These are phyloP conservation scores for Ophiostoma ulmi DNA, from an alignment of 2,329 filamentous ascomycete genomes.

Conservation along the genomic window DNA sequence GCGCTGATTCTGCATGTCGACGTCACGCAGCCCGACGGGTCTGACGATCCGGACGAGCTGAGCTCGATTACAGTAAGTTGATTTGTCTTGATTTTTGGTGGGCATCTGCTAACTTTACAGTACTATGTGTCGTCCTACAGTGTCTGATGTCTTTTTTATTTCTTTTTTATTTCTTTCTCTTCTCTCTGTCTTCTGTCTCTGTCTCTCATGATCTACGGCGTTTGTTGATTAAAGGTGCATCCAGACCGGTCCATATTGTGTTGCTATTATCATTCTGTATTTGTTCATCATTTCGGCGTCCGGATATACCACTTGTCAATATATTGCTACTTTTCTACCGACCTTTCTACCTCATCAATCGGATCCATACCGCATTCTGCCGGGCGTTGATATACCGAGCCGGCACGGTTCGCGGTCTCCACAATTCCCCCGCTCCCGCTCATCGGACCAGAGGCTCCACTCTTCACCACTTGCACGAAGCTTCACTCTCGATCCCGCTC, in stretches of 20 bases:
- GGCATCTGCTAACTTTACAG: slow-evolving; percentile 25
- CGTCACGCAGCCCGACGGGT: slow-evolving; percentile 64
- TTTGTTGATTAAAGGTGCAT: not conserved
- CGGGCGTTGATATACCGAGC: not conserved
- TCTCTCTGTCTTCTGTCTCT: not conserved
- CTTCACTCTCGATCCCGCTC: not conserved
- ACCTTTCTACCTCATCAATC: not conserved
- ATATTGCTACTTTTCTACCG: not conserved
- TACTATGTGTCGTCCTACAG: slow-evolving; percentile 41
- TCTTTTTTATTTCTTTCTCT: not conserved
- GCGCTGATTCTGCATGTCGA: slow-evolving; percentile 81
- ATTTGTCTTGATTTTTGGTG: not conserved
- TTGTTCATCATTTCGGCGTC: not conserved
- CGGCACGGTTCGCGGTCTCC: slow-evolving; percentile 1
- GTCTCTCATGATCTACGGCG: slow-evolving; percentile 3
- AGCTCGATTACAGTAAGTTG: slow-evolving; percentile 67
- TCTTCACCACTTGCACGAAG: not conserved
- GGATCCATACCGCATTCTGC: not conserved
- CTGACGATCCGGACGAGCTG: slow-evolving; percentile 51
- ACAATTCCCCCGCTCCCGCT: slow-evolving; percentile 7
- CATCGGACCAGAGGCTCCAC: not conserved
- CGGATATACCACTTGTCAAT: slow-evolving; percentile 3
- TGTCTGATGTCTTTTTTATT: slow-evolving; percentile 24
- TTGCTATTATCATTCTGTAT: not conserved
- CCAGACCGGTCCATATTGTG: not conserved